Conservation (phyloP, 495 filamentous ascomycete genomes). For the Aspergillus saccharolyticus region DNA sequence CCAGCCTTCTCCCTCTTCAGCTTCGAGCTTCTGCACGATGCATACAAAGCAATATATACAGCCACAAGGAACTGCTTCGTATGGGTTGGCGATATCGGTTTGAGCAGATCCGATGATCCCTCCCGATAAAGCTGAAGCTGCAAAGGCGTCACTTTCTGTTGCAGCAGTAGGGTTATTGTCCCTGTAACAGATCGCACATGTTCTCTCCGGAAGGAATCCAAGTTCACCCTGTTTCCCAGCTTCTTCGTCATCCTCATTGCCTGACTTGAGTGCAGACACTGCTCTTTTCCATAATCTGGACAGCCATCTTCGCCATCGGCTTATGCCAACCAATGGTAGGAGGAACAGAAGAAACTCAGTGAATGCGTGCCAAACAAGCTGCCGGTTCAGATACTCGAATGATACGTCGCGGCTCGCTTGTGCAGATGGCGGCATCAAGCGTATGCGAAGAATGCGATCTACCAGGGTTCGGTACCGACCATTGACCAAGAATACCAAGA, state of each 20-base stretch:
- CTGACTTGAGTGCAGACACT: slow-evolving; percentile 55
- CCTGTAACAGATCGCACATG: slow-evolving; percentile 96
- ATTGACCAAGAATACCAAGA: slow-evolving; percentile 83
- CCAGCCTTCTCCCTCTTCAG: slow-evolving; percentile 95
- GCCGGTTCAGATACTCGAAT: slow-evolving; percentile 96
- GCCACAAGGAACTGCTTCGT: slow-evolving; percentile 85
- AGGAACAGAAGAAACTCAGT: slow-evolving; percentile 97
- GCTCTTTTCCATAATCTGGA: slow-evolving; percentile 75
- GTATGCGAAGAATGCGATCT: slow-evolving; percentile 79
- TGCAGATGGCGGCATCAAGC: slow-evolving; percentile 74
- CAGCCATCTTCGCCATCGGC: slow-evolving; percentile 87
- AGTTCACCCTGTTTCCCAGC: slow-evolving; percentile 63
- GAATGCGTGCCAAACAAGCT: slow-evolving; percentile 98
- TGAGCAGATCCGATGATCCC: slow-evolving; percentile 82
- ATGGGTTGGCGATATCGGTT: slow-evolving; percentile 95
- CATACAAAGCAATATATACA: slow-evolving; percentile 98
- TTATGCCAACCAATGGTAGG: slow-evolving; percentile 87
- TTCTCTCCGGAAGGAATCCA: slow-evolving; percentile 82
- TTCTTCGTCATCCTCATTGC: slow-evolving; percentile 41
- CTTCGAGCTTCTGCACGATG: slow-evolving; percentile 80
- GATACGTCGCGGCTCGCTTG: slow-evolving; percentile 85
- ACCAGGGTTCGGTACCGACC: slow-evolving; percentile 87
- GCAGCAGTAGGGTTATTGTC: slow-evolving; percentile 71
- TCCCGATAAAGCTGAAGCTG: slow-evolving; percentile 54
- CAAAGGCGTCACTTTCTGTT: slow-evolving; percentile 64